phyloP scores from a whole-genome alignment of 257 asterid genomes.

The Cinchona pubescens region DNA sequence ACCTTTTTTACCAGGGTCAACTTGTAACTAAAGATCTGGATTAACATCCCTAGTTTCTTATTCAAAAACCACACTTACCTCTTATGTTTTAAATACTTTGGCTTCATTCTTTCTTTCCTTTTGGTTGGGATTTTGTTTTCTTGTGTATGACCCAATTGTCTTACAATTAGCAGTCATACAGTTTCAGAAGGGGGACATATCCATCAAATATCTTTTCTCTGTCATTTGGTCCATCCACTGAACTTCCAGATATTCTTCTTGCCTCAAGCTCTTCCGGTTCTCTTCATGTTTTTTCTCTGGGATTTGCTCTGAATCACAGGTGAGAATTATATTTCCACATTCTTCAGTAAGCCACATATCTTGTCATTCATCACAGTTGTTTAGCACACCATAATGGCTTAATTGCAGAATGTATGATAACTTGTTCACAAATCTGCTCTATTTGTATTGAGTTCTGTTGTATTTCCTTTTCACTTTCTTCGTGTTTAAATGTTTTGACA shows the following conservation, averaged over 20 bases:
- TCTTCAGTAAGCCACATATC: constrained; percentile 14
- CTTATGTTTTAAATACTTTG: background rate
- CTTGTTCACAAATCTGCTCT: background rate
- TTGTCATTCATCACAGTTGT: constrained; percentile 11
- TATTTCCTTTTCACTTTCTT: background rate
- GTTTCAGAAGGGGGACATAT: constrained; percentile 94
- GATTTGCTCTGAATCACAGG: constrained; percentile 63
- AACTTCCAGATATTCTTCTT: constrained; percentile 78
- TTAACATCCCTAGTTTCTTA: background rate
- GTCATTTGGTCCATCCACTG: constrained; percentile 78
- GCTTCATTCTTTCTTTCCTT: background rate
- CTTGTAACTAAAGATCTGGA: background rate
- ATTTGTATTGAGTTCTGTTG: background rate
- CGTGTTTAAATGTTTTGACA: constrained; percentile 8
- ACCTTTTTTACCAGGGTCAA: background rate
- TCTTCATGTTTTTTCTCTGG: constrained; percentile 68
- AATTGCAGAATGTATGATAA: background rate
- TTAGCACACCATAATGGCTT: background rate
- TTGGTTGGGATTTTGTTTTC: background rate
- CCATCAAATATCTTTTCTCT: constrained; percentile 77
- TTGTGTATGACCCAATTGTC: constrained; percentile 27
- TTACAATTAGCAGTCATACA: constrained; percentile 69
- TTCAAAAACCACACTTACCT: background rate
- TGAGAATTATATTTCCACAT: constrained; percentile 26
- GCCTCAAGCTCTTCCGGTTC: constrained; percentile 97